Evolutionary conservation across 176 grass and related monocot species (phyloP), one percentile per base, ranked within the genome.

Genomic region (Luzula sylvatica): DNA sequence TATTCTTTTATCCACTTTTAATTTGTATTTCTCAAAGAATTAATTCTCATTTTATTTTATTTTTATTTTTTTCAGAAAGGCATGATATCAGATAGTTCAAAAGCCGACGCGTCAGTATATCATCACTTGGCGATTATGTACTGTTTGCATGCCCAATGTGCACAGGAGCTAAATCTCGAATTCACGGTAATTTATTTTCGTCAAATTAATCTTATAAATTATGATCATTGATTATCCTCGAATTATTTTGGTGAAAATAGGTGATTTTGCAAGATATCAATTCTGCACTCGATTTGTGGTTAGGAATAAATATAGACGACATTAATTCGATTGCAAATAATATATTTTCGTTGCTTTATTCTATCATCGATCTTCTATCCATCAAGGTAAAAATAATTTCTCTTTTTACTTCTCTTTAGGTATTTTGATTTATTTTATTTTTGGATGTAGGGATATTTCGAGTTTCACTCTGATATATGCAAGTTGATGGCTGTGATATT

Each of bases 61-160:
- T 76, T 39, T 65, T 76, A 22, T 71, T 63, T 15, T 46, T 67
- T 13, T 38, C 47, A 87, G 78, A 32, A 2, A 79, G 60, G 30
- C 22, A 46, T 80, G 38, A 66, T 29, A 50, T 13, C 65, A 50
- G 58, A 79, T 82, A 24, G 62, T 54, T 71, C 56, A 75, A 27
- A 12, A 40, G 24, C 38, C 39, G 46, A 67, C 51, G 26, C 41
- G 61, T 55, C 42, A 22, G 51, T 58, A 11, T 52, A 14, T 55
- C 71, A 88, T 73, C 71, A 88, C 11, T 78, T 95, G 71, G 77
- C 80, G 60, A 75, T 72, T 53, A 59, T 73, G 4, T 70, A 79
- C 66, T 85, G 84, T 43, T 76, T 95, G 71, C 30, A 76, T 76
- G 90, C 84, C 66, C 84, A 85, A 20, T 88, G 90, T 48, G 70